Evolutionary conservation across 345 rosid genomes (phyloP), one percentile per base, ranked within the genome.

Genomic region (Acer yangbiense): DNA sequence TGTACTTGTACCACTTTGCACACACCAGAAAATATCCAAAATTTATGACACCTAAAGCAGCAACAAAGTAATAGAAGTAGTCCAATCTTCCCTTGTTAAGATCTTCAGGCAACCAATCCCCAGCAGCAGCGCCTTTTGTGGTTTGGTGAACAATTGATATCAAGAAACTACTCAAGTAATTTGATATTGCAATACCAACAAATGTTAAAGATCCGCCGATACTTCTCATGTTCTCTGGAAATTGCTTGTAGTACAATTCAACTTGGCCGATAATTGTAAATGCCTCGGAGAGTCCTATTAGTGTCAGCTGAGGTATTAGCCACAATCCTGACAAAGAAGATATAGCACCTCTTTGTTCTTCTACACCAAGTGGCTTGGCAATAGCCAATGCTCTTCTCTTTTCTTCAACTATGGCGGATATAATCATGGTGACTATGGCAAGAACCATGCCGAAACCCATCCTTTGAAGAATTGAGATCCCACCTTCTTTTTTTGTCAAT

Each of bases 211-310:
- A 78, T 9, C 78, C 87, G 0, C 77, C 89, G 4, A 86, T 69
- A 68, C 91, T 88, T 72, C 89, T 85, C 89, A 86, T 86, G 68
- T 86, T 85, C 63, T 86, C 91, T 1, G 91, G 91, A 71, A 86
- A 88, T 72, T 88, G 83, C 83, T 88, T 86, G 80, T 88, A 85
- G 80, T 75, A 88, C n/a, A 88, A 82, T 69, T 86, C 91, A 13
- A 83, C 13, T 7, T 79, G 71, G 46, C 43, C 87, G 43, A 88
- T 71, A 2, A 80, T 1, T 1, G 79, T 79, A 74, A 86, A 82
- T 20, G 83, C 86, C 48, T 84, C 86, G 0, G 82, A 74, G 2
- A 86, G 0, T 73, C 90, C 90, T 27, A 69, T 25, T 1, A 86
- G 23, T 2, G 69, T 63, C 10, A 88, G 86, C 73, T 86, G 90